Evolutionary conservation across 1,139 yeast genomes (phyloP).

Genomic region (Hemisphaericaspora subhashii): DNA sequence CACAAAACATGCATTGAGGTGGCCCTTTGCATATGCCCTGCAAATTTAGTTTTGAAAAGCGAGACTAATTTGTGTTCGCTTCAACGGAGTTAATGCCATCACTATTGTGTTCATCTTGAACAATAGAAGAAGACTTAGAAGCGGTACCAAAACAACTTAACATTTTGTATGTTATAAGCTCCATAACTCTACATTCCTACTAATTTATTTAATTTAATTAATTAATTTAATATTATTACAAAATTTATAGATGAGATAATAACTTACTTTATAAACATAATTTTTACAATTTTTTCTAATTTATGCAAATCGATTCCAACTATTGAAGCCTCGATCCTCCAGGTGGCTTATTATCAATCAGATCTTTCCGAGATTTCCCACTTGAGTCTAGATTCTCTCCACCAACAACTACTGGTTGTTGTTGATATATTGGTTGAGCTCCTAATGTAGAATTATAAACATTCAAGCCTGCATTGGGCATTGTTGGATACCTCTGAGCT

Average conservation of each 20-base stretch:
- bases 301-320: background rate
- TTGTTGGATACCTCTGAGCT: conserved; percentile 1
- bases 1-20: no score
- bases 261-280: background rate
- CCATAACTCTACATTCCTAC: no score
- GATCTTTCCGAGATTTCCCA: conserved; percentile 4
- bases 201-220: no score
- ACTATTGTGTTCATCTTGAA: no score
- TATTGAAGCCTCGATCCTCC: conserved; percentile 2
- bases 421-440: conserved; percentile 8
- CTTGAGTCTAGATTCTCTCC: conserved; percentile 2
- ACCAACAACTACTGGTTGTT: conserved; percentile 4
- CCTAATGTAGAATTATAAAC: conserved; percentile 5
- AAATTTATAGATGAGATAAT: background rate
- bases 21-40: no score
- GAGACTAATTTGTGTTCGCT: no score
- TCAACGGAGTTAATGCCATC: no score
- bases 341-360: background rate
- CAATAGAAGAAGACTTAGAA: no score
- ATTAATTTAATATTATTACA: background rate
- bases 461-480: conserved; percentile 1
- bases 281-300: background rate
- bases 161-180: no score
- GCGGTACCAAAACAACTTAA: no score
- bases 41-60: no score